A percentile compares a stretch with the other conserved stretches of the same genome.
phyloP scores from a whole-genome alignment of 352 stramenopile species.

The Blastocystis sp. region DNA sequence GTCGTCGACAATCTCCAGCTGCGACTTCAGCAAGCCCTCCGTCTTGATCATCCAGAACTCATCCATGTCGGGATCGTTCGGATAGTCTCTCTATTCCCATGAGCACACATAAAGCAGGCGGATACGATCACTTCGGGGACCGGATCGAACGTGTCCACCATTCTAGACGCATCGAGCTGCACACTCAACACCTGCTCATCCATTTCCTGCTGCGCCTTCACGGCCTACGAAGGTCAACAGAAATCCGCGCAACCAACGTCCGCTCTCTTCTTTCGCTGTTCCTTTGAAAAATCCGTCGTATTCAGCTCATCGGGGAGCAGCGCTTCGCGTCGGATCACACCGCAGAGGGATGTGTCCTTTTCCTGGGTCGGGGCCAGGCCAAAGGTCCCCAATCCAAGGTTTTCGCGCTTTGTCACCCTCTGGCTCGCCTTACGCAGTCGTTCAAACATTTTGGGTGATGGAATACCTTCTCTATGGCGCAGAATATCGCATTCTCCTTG shows the following conservation, averaged over 20 bases:
- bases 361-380: slow-evolving; percentile 1
- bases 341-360: slow-evolving; percentile 62
- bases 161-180: slow-evolving; percentile 60
- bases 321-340: slow-evolving; percentile 53
- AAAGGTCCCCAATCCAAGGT: slow-evolving; percentile 62
- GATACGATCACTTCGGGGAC: slow-evolving; percentile 67
- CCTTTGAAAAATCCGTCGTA: slow-evolving; percentile 63
- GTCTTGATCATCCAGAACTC: slow-evolving; percentile 69
- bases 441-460: slow-evolving; percentile 50
- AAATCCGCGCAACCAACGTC: not conserved
- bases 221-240: slow-evolving; percentile 13
- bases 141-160: slow-evolving; percentile 65
- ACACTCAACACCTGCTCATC: slow-evolving; percentile 62
- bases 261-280: slow-evolving; percentile 63
- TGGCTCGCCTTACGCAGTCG: slow-evolving; percentile 53
- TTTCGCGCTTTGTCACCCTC: slow-evolving; percentile 48
- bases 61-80: slow-evolving; percentile 65
- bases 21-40: slow-evolving; percentile 62
- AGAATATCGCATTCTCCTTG: not conserved
- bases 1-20: slow-evolving; percentile 68
- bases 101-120: not conserved
- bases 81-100: slow-evolving; percentile 57
- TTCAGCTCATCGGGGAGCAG: slow-evolving; percentile 61
- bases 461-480: not conserved
- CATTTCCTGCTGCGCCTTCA: slow-evolving; percentile 67